phyloP scores from a whole-genome alignment of 768 basidiomycete species.

The Auricularia sp. region DNA sequence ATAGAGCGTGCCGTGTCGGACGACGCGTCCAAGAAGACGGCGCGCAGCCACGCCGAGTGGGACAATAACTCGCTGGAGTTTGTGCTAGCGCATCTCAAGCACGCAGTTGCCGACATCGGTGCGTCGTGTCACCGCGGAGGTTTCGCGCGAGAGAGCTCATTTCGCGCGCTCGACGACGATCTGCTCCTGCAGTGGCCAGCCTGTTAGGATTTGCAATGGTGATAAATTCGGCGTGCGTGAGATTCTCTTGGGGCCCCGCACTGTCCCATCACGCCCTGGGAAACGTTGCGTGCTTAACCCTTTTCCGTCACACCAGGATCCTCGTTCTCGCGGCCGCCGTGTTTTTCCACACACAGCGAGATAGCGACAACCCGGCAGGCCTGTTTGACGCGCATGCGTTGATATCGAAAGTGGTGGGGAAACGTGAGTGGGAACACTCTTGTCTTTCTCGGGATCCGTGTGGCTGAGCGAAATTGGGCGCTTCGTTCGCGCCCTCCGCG shows the following conservation, averaged over 20 bases:
- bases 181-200: constrained; percentile 18
- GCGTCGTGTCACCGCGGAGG: constrained; percentile 8
- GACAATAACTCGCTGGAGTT: constrained; percentile 49
- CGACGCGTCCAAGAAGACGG: constrained; percentile 3
- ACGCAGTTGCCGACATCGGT: constrained; percentile 58
- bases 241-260: not conserved
- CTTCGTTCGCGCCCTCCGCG: constrained; percentile 1
- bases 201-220: constrained; percentile 78
- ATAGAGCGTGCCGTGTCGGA: constrained; percentile 7
- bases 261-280: too few species aligned
- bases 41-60: constrained; percentile 27
- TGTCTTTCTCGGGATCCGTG: not conserved
- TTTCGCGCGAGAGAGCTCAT: too few species aligned
- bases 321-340: constrained; percentile 75
- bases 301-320: constrained; percentile 38
- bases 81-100: constrained; percentile 52
- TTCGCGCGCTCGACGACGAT: not conserved
- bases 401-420: constrained; percentile 56
- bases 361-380: constrained; percentile 46
- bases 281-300: too few species aligned
- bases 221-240: constrained; percentile 70
- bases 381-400: constrained; percentile 78
- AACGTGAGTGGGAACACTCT: constrained; percentile 33
- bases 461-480: not conserved
- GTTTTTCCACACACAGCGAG: constrained; percentile 49